These are phyloP conservation scores for Xerophyta viscosa DNA, from an alignment of 106 monocot species.

Conservation along the genomic window DNA sequence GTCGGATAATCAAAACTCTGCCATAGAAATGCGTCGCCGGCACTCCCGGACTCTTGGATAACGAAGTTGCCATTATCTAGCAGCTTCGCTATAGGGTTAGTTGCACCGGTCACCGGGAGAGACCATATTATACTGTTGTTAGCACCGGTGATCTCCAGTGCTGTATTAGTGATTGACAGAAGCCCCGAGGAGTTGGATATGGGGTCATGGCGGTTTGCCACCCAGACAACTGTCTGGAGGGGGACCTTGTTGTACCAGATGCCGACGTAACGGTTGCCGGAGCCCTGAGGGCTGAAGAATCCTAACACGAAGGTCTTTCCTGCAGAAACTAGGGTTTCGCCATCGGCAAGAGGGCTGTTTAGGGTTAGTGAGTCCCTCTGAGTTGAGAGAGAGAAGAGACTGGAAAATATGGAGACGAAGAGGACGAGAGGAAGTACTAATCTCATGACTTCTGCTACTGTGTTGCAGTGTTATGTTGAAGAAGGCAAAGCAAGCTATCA, in stretches of 20 bases:
- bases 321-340: conserved; percentile 15
- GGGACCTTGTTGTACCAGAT: conserved; percentile 31
- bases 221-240: conserved; percentile 24
- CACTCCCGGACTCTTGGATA: background rate
- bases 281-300: conserved; percentile 20
- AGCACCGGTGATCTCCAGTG: conserved; percentile 7
- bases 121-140: conserved; percentile 6
- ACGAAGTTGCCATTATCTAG: conserved; percentile 6
- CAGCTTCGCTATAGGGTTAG: conserved; percentile 4
- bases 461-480: too few relatives aligned
- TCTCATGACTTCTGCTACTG: too few relatives aligned
- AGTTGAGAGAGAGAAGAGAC: background rate
- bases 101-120: background rate
- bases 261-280: conserved; percentile 16
- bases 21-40: conserved; percentile 1
- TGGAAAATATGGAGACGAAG: background rate
- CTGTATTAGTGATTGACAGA: conserved; percentile 10
- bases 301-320: conserved; percentile 15
- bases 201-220: conserved; percentile 31
- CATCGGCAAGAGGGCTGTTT: background rate
- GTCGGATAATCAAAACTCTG: conserved; percentile 31
- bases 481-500: too few relatives aligned
- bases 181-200: conserved; percentile 1
- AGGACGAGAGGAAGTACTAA: background rate
- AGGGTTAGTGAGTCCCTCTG: background rate